These are phyloP conservation scores for Speleostelium caveatum DNA, from an alignment of 78 protist species.

Conservation along the genomic window DNA sequence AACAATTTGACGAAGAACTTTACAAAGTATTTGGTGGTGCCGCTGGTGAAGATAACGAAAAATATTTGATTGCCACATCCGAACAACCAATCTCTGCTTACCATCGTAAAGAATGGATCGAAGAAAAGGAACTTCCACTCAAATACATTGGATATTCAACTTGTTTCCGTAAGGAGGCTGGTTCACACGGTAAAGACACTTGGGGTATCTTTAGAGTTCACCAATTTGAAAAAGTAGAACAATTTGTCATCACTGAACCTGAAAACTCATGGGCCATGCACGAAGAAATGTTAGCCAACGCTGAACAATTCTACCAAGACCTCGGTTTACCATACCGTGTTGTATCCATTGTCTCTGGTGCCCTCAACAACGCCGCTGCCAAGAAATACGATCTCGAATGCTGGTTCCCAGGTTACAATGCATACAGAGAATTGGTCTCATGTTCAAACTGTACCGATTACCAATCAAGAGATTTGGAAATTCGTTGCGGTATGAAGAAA, in stretches of 20 bases:
- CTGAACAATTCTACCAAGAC: conserved; percentile 96
- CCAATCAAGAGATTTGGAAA: conserved; percentile 95
- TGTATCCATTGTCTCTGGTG: conserved; percentile 98
- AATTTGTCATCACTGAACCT: conserved; percentile 97
- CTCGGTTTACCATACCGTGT: conserved; percentile 98
- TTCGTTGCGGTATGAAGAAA: conserved; percentile 91
- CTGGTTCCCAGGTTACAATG: conserved; percentile 98
- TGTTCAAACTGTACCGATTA: conserved; percentile 99
- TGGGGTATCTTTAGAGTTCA: conserved; percentile 99
- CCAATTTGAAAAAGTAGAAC: conserved; percentile 99
- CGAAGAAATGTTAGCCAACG: conserved; percentile 94
- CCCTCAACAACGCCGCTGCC: conserved; percentile 99
- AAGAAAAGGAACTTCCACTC: conserved; percentile 84
- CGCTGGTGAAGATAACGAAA: conserved; percentile 91
- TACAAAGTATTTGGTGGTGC: conserved; percentile 93
- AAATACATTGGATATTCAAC: conserved; percentile 98
- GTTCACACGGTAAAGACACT: conserved; percentile 97
- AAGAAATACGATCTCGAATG: conserved; percentile 99
- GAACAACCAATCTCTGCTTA: conserved; percentile 99
- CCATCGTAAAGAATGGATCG: conserved; percentile 93
- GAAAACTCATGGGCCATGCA: conserved; percentile 95
- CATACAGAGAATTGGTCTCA: conserved; percentile 99
- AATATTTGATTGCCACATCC: conserved; percentile 99
- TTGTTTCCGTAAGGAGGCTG: conserved; percentile 99
- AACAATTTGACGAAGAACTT: conserved; percentile 99